Evolutionary conservation across 2,329 filamentous ascomycete genomes (phyloP), one percentile per base, ranked within the genome.

Genomic region (Beauveria bassiana): DNA sequence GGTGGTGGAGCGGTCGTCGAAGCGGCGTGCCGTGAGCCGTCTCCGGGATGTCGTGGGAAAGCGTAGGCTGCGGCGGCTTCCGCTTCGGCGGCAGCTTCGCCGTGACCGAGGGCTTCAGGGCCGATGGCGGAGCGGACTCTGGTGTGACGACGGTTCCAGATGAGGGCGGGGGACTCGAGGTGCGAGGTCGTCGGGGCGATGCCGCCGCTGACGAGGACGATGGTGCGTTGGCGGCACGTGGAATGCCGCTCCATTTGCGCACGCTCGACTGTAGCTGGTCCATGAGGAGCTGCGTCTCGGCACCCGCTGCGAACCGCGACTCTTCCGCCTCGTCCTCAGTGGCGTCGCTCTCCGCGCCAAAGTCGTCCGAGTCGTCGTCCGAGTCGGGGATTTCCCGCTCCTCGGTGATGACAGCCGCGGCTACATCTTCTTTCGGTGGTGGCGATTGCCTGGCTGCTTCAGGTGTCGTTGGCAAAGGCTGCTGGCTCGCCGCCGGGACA

Each of bases 341-440:
- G 6, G 64, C 65, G 0, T 64, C 63, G 18, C 63, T 59, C 3
- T 65, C 61, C 18, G 65, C 47, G 5, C 31, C 68, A 56, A 69
- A 69, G 2, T 70, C 66, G 2, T 69, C 66, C 1, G 68, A 66
- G 7, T 79, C 78, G 12, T 77, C 78, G 43, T 82, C 80, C 1
- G 80, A 81, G 62, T 83, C 80, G 0, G 80, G 78, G 34, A 83
- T 81, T 61, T 81, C 78, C 18, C 53, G 59, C 61, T 62, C 61
- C 16, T 46, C 38, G 63, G 49, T 46, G 61, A 26, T 46, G 63
- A 26, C 16, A 43, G 38, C 10, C 46, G 38, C 28, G 14, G n/a
- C n/a, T 24, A 18, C 3, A 20, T 9, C 43, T 51, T 24, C 10
- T 10, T n/a, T 28, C 20, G 34, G 26, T 3, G 45, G 28, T 8